These are phyloP conservation scores for Phytophthora syringae DNA, from an alignment of 352 stramenopile species.

Conservation along the genomic window DNA sequence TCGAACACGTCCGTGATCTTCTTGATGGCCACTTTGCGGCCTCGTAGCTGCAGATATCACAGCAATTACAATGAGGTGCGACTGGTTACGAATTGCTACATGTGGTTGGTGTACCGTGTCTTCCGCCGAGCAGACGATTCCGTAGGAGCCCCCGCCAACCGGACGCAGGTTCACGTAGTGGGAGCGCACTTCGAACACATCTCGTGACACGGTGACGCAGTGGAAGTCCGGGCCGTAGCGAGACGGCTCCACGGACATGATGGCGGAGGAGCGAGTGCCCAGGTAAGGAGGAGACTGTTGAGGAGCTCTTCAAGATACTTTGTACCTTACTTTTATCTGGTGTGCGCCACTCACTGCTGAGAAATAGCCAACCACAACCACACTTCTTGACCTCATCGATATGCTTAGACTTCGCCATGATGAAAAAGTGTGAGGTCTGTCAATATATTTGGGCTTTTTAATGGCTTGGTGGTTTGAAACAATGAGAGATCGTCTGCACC, in stretches of 20 bases:
- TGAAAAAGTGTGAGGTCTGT: neutral
- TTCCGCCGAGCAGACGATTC: constrained; percentile 92
- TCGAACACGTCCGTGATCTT: constrained; percentile 94
- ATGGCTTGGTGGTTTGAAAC: neutral
- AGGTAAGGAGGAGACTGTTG: constrained; percentile 39
- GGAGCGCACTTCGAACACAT: constrained; percentile 85
- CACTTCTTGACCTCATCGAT: no score
- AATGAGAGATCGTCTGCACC: neutral
- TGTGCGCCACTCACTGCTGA: no score
- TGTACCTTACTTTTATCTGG: neutral
- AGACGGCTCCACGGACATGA: constrained; percentile 75
- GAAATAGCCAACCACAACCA: no score
- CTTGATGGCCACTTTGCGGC: constrained; percentile 91
- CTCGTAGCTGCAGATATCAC: constrained; percentile 57
- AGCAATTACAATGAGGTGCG: constrained; percentile 6
- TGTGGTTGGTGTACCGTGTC: constrained; percentile 79
- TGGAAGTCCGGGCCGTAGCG: constrained; percentile 83
- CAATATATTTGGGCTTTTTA: constrained; percentile 28
- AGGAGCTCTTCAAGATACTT: constrained; percentile 37
- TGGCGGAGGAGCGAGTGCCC: neutral
- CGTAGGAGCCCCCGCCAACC: constrained; percentile 89
- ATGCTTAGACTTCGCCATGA: no score
- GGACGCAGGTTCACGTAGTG: constrained; percentile 84
- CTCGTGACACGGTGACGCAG: constrained; percentile 80
- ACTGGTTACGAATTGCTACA: neutral